Base-by-base conservation (phyloP, 345 rosid genomes). In the Trapa incisa region DNA sequence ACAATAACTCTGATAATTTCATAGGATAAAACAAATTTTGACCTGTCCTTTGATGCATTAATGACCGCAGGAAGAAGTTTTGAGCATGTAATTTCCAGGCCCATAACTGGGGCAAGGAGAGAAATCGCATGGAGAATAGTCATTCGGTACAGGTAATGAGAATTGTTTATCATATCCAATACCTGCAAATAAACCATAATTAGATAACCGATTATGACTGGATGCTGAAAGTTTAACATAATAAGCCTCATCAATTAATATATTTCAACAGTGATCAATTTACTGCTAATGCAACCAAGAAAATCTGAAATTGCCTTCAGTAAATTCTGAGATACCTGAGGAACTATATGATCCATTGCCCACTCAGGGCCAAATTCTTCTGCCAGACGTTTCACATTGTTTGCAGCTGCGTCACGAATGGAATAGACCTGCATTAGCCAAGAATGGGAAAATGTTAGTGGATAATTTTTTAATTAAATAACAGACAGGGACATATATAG, bases 1-100 rank as follows among this genome's bases (percentile, higher is more conserved):
- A 9, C 15, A 58, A 3, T 15, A 16, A 58, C 0, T 15, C 29
- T 69, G 57, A 2, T 57, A 37, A 64, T 29, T 65, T 4, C 43
- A 47, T 42, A 62, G 50, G 56, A 58, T 10, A 11, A 16, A 33
- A 4, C 38, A 15, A 64, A 37, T 32, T 60, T 36, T 38, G 69
- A 89, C 98, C 98, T 86, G 81, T 93, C 97, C 71, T 88, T 93
- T 72, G 98, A 82, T 68, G 88, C 89, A 76, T 78, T 84, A 68
- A 87, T 61, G 0, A 90, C 83, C 37, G 73, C 85, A 2, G 98
- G 97, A 61, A 93, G 85, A 73, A 90, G 85, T 71, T 84, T 83
- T 11, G 97, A 82, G 77, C 89, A 84, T 7, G 97, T 90, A 73
- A 93, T 88, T 72, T 93, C 98, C 14, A 90, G 72, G 48, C 96